Evolutionary conservation across 2,329 filamentous ascomycete genomes (phyloP), one percentile per base, ranked within the genome.

Genomic region (Coniochaeta sp.): DNA sequence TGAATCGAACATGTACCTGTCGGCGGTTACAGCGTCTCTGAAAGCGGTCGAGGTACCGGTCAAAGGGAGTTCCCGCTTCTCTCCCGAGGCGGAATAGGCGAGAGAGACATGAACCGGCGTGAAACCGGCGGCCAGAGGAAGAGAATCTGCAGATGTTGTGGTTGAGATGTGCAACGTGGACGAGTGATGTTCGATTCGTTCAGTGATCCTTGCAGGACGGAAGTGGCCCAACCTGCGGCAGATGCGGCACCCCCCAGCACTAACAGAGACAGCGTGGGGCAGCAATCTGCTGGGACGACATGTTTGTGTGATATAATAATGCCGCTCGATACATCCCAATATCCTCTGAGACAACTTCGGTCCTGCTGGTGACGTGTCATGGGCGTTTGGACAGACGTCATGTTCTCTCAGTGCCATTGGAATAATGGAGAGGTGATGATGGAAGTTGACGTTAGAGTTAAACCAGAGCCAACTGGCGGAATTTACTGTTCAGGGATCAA

Each of bases 81-180:
- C 22, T 26, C 38, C 38, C 8, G 20, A 26, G 38, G 9, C 20
- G 20, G 38, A 26, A 24, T 16, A 24, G 18, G 12, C 18, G 8
- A 3, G 45, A 31, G 4, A 7, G 24, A 28, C 20, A 26, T n/a
- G n/a, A n/a, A n/a, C n/a, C 13, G n/a, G 6, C n/a, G 42, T 48
- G 45, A 6, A 48, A 48, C 27, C 27, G 26, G 45, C 28, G 12
- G 13, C 24, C 45, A 48, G 45, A 12, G 30, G 18, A 31, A 20
- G 22, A 10, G 38, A n/a, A 24, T 20, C 26, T 48, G 45, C 45
- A 48, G 45, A 48, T 48, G 45, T 22, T 47, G 42, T 30, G 45
- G 24, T 48, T 18, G 45, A 31, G 26, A 48, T 48, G 45, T 49
- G 47, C 47, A 49, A 49, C 47, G 47, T 49, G 47, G 47, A 49